These are phyloP conservation scores for Anthostomella pinea DNA, from an alignment of 2,329 filamentous ascomycete species.

Conservation along the genomic window DNA sequence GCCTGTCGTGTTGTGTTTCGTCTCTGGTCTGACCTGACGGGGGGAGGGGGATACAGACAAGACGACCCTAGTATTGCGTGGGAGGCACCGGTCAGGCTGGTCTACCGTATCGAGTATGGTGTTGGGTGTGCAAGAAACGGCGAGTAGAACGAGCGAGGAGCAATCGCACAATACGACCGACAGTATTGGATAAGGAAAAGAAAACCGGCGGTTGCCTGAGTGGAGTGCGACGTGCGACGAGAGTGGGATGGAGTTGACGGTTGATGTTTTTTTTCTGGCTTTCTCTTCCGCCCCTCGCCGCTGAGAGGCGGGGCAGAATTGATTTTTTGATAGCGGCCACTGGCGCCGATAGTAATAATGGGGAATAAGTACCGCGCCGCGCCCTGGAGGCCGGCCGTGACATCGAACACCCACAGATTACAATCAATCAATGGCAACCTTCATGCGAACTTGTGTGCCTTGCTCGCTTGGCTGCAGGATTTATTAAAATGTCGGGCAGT, in stretches of 20 bases:
- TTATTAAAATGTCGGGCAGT: no score
- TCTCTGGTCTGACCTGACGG: not conserved
- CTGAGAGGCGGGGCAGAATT: constrained; percentile 20
- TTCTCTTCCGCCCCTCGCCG: constrained; percentile 9
- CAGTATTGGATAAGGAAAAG: constrained; percentile 11
- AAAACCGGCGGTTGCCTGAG: constrained; percentile 7
- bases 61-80: not conserved
- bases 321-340: not conserved
- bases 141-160: no score
- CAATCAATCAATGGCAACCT: no score
- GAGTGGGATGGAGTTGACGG: constrained; percentile 22
- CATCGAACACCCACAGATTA: no score
- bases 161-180: not conserved
- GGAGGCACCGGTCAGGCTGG: no score
- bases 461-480: no score
- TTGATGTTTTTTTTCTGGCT: constrained; percentile 17
- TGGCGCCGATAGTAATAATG: not conserved
- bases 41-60: not conserved
- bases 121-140: no score
- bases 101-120: no score
- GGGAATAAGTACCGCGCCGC: no score
- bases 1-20: not conserved
- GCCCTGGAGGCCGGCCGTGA: no score
- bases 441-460: no score
- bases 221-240: constrained; percentile 2